Percentiles rank a stretch among this genome's conserved stretches.
Evolutionary conservation across 352 stramenopile species (phyloP).

Genomic region (Elongisporangium prolatum): DNA sequence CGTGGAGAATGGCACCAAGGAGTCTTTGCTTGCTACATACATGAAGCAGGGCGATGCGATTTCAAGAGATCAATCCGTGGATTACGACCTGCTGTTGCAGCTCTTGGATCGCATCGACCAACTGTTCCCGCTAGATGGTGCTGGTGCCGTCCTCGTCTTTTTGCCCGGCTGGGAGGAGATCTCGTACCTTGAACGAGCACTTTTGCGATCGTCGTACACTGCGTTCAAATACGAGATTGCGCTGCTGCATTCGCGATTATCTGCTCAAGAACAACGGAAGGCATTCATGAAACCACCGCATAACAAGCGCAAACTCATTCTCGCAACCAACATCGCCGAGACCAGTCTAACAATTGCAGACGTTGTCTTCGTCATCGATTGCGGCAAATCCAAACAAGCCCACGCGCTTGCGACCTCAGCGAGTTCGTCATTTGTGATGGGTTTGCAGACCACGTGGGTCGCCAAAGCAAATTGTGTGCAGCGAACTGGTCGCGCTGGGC

Average conservation of each 20-base stretch:
- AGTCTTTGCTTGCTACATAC: constrained; percentile 43
- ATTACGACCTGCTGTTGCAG: constrained; percentile 65
- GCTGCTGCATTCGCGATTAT: constrained; percentile 70
- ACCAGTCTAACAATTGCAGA: constrained; percentile 96
- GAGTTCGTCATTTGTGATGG: constrained; percentile 85
- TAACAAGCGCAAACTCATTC: constrained; percentile 74
- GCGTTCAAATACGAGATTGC: constrained; percentile 58
- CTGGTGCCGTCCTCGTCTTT: constrained; percentile 80
- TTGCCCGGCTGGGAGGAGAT: constrained; percentile 82
- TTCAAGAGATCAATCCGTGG: constrained; percentile 55
- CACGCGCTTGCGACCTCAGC: constrained; percentile 54
- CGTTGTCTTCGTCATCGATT: constrained; percentile 90
- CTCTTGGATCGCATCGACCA: constrained; percentile 58
- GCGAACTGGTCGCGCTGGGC: constrained; percentile 89
- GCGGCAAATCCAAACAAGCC: constrained; percentile 78
- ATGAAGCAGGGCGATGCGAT: constrained; percentile 57
- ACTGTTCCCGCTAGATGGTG: constrained; percentile 41
- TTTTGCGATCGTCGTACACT: constrained; percentile 49
- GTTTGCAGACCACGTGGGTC: constrained; percentile 85
- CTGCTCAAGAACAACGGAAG: constrained; percentile 58
- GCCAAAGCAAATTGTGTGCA: constrained; percentile 87
- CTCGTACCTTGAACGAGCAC: constrained; percentile 61
- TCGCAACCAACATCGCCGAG: constrained; percentile 96
- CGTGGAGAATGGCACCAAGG: constrained; percentile 29
- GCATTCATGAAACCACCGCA: constrained; percentile 59